Base-by-base conservation (phyloP, 2,329 filamentous ascomycete species). In the Gyromitra esculenta region DNA sequence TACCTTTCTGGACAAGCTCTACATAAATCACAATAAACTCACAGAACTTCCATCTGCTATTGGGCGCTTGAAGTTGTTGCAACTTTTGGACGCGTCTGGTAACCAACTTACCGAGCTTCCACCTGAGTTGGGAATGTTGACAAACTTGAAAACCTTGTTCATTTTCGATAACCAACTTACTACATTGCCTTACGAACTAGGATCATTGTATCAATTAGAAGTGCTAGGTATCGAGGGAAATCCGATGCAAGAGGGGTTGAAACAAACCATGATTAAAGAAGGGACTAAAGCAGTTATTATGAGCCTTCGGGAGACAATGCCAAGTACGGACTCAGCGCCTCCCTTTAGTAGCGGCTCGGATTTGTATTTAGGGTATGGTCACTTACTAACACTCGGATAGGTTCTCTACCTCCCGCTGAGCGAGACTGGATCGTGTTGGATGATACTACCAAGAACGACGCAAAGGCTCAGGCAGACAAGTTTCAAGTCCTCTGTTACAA, bases 71-170 rank as follows among this genome's bases (percentile, higher is more conserved):
- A 90, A 94, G 79, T 91, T 92, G 79, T 85, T 99, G 63, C 91
- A 89, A 45, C 89, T 94, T 81, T 88, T 99, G 63, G 95, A 99
- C 83, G 87, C 94, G 1, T 98, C 96, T 0, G 90, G 91, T 85
- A 99, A 99, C 83, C 89, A 95, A 77, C 87, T 99, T 76, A 88
- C 88, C 7, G 90, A 92, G 79, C 86, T 99, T 2, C 96, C 96
- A 0, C 89, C 92, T 25, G 95, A 99, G 85, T 89, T 99, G 77
- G 96, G 96, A 82, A 99, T 98, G 95, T 93, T 97, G 81, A 96
- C 94, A 37, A 96, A 94, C 80, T 86, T 99, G 71, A 94, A 93
- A 84, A 90, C 92, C 79, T 87, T 99, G 4, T 86, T 94, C 37
- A 86, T 97, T 1, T 97, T 97, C 83, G 94, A 97, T 85, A 99